Base-by-base conservation (phyloP, 2,329 filamentous ascomycete species). In the Grosmannia clavigera region DNA sequence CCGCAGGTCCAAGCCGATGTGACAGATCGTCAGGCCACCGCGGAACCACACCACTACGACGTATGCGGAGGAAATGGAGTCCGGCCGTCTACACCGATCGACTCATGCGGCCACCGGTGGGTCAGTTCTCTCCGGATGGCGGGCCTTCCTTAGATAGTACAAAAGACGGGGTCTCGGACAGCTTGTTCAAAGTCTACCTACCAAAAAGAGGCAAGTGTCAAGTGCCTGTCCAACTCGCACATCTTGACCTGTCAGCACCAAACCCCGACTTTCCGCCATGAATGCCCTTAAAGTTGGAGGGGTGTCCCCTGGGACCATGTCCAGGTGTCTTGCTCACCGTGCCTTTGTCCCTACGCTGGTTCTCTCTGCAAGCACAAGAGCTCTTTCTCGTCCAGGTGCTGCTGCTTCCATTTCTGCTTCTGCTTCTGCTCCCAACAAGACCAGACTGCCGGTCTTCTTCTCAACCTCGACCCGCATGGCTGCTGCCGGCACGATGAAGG, bases 401-500 rank as follows among this genome's bases (percentile, higher is more conserved):
- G 5, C n/a, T 48, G 19, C 22, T 12, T 3, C 22, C 25, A n/a
- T 40, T 40, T 6, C 6, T 56, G 16, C 31, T 46, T 11, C 55
- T 11, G 3, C 27, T n/a, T 2, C 14, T 22, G 6, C 9, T 11
- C 22, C 43, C n/a, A 14, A 29, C 31, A 35, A 19, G 11, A 40
- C 12, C 33, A 55, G 35, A n/a, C 9, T n/a, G 12, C 40, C 29
- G 3, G 43, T 43, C n/a, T 22, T 48, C 5, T 40, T 22, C 22
- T 38, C 56, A 11, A 52, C 56, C 14, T 38, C 46, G 5, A 19
- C 38, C 5, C 27, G 29, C 46, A 51, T 38, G 48, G 31, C 48
- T n/a, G n/a, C 54, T 40, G 68, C 65, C 11, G 79, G 50, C 38
- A 69, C 66, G 11, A 79, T 79, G 76, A 77, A 77, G 63, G 76